These are phyloP conservation scores for Suhomyces bolitotheri DNA, from an alignment of 1,139 yeast species.

Conservation along the genomic window DNA sequence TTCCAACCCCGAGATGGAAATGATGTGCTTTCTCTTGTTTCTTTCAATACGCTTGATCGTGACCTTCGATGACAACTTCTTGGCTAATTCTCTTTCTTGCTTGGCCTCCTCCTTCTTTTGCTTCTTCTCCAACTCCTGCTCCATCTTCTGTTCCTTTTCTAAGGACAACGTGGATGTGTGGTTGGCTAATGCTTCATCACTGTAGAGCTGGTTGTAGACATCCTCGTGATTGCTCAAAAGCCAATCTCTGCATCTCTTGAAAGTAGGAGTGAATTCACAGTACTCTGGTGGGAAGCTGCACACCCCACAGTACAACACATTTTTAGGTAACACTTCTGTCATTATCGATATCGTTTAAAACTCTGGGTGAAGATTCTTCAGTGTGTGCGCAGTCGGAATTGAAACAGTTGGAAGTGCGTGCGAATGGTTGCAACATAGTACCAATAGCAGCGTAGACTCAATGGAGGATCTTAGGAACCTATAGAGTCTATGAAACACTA, in stretches of 20 bases:
- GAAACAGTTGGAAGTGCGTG: too few species aligned
- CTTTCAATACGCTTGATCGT: slow-evolving; percentile 85
- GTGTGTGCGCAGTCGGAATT: too few species aligned
- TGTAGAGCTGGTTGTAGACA: slow-evolving; percentile 59
- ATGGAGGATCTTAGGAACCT: too few species aligned
- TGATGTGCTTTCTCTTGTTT: slow-evolving; percentile 84
- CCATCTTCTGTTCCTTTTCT: slow-evolving; percentile 81
- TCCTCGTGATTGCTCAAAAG: slow-evolving; percentile 59
- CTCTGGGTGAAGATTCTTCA: too few species aligned
- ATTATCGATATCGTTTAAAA: too few species aligned
- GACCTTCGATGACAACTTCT: slow-evolving; percentile 77
- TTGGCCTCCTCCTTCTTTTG: slow-evolving; percentile 89
- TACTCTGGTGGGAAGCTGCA: slow-evolving; percentile 90
- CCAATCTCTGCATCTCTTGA: slow-evolving; percentile 86
- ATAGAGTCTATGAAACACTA: too few species aligned
- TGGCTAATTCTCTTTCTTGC: slow-evolving; percentile 80
- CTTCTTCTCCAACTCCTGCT: slow-evolving; percentile 77
- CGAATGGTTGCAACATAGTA: too few species aligned
- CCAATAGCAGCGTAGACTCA: too few species aligned
- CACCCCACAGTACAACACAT: slow-evolving; percentile 72
- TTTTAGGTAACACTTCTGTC: slow-evolving; percentile 44
- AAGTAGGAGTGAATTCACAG: slow-evolving; percentile 86
- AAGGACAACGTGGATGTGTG: slow-evolving; percentile 57
- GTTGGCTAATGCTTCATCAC: slow-evolving; percentile 54
- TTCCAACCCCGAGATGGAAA: slow-evolving; percentile 85